A percentile compares a stretch with the other conserved stretches of the same genome.
These are phyloP conservation scores for Iris pallida DNA, from an alignment of 116 monocot genomes.

Conservation along the genomic window DNA sequence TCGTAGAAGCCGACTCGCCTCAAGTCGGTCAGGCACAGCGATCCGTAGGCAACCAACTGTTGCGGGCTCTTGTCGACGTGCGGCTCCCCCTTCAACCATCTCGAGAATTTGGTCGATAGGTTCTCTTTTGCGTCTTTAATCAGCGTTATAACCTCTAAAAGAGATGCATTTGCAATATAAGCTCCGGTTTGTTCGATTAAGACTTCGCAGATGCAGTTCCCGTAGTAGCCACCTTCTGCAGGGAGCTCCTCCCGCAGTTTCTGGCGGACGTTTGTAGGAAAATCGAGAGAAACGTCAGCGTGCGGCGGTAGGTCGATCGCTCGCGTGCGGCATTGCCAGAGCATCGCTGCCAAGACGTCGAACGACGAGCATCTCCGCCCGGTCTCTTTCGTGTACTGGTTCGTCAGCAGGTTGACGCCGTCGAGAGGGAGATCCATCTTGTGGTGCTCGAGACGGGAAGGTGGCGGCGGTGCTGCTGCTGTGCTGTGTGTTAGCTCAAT, in stretches of 20 bases:
- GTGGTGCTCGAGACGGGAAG: neutral
- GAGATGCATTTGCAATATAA: neutral
- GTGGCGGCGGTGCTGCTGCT: neutral
- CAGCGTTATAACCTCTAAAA: constrained; percentile 15
- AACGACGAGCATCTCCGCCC: constrained; percentile 15
- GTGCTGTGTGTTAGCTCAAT: no score
- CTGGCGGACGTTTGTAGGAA: constrained; percentile 5
- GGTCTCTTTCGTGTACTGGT: neutral
- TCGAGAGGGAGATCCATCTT: constrained; percentile 1
- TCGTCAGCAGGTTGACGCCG: neutral
- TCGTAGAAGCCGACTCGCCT: constrained; percentile 18
- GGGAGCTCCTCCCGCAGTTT: neutral
- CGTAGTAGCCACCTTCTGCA: constrained; percentile 19
- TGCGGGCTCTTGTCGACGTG: constrained; percentile 8
- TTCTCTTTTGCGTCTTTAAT: constrained; percentile 21
- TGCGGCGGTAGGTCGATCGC: neutral
- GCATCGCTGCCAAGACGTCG: constrained; percentile 10
- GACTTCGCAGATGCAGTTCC: constrained; percentile 25
- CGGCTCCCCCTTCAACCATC: constrained; percentile 11
- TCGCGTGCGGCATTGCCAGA: constrained; percentile 20
- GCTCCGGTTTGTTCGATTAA: neutral
- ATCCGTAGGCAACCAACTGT: constrained; percentile 8
- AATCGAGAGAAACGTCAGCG: neutral
- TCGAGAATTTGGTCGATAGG: constrained; percentile 7
- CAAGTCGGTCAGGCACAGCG: constrained; percentile 22